Evolutionary conservation across 768 basidiomycete genomes (phyloP).

Genomic region (Phlebiopsis gigantea): DNA sequence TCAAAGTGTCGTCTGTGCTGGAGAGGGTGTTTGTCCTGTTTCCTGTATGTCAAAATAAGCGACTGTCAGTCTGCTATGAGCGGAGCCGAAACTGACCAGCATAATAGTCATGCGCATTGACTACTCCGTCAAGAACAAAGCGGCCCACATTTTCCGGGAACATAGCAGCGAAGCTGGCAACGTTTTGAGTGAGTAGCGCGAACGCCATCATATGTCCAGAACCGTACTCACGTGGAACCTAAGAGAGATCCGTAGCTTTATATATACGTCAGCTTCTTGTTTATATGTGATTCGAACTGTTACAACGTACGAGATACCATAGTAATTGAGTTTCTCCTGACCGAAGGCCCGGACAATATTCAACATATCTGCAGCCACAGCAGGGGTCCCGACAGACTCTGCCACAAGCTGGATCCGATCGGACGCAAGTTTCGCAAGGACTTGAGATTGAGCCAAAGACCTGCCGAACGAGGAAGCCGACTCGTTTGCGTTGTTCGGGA

Average conservation of each 20-base stretch:
- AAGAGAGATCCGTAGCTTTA: constrained; percentile 1
- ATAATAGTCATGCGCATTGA: constrained; percentile 18
- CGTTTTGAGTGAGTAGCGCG: neutral
- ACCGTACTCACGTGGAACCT: neutral
- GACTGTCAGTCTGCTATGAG: neutral
- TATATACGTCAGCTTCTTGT: neutral
- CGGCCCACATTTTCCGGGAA: constrained; percentile 21
- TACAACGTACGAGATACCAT: constrained; percentile 4
- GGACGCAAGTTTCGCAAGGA: neutral
- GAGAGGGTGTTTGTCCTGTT: neutral
- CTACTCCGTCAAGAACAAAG: constrained; percentile 25
- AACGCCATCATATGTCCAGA: neutral
- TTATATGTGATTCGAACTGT: neutral
- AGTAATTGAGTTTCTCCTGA: constrained; percentile 15
- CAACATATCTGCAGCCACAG: constrained; percentile 18
- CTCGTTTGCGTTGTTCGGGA: neutral
- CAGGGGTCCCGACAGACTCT: constrained; percentile 9
- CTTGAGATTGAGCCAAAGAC: neutral
- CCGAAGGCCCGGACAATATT: constrained; percentile 15
- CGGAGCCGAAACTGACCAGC: neutral
- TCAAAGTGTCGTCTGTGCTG: constrained; percentile 18
- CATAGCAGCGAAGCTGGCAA: constrained; percentile 4
- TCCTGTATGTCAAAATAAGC: neutral
- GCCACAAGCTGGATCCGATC: neutral
- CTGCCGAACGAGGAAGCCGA: neutral